phyloP scores from a whole-genome alignment of 768 basidiomycete genomes.

The Boletus insuetus region DNA sequence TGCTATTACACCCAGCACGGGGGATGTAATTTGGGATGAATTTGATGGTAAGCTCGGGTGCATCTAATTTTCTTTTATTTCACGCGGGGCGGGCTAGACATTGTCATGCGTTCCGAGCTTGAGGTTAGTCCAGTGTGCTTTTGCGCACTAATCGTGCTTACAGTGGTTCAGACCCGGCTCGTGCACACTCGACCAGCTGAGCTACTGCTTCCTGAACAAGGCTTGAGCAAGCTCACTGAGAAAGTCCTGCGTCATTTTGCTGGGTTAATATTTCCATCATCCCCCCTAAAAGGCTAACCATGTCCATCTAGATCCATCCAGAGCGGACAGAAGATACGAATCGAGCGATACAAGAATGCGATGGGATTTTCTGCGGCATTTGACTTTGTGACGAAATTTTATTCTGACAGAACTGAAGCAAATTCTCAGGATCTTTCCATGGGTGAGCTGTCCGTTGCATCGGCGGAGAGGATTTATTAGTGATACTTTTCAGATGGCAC shows the following conservation, averaged over 20 bases:
- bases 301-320: conserved; percentile 35
- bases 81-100: conserved; percentile 46
- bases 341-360: conserved; percentile 54
- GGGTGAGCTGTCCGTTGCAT: conserved; percentile 1
- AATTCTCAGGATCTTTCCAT: conserved; percentile 38
- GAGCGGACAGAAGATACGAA: conserved; percentile 47
- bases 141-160: not conserved
- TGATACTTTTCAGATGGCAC: conserved; percentile 46
- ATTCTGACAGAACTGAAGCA: conserved; percentile 48
- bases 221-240: conserved; percentile 65
- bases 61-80: not conserved
- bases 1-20: conserved; percentile 80
- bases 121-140: conserved; percentile 50
- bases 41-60: conserved; percentile 59
- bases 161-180: conserved; percentile 68
- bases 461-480: not conserved
- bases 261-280: conserved; percentile 42
- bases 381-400: conserved; percentile 61
- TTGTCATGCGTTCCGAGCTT: conserved; percentile 81
- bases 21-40: conserved; percentile 92
- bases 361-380: conserved; percentile 73
- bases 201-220: conserved; percentile 59
- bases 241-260: conserved; percentile 73
- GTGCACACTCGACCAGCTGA: conserved; percentile 84
- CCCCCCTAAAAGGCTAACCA: conserved; percentile 6